These are phyloP conservation scores for Cryptosporidium felis DNA, from an alignment of 169 alveolate genomes.

Conservation along the genomic window DNA sequence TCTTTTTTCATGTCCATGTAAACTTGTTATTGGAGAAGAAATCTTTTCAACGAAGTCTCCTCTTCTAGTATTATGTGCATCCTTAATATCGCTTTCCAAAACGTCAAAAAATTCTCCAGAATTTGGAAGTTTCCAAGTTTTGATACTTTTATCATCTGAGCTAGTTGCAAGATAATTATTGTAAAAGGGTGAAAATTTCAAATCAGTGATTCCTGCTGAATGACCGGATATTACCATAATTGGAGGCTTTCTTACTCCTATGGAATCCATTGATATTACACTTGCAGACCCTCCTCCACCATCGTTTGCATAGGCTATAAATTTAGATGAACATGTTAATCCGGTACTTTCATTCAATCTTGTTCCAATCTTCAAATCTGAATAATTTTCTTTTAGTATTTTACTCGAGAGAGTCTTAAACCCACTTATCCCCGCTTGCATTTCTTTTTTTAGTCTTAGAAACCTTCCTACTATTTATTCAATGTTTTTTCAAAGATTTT, in stretches of 20 bases:
- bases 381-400: slow-evolving; percentile 15
- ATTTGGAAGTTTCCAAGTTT: slow-evolving; percentile 45
- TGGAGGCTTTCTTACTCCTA: slow-evolving; percentile 64
- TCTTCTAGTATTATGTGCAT: slow-evolving; percentile 52
- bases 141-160: slow-evolving; percentile 53
- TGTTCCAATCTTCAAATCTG: slow-evolving; percentile 58
- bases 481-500: no score
- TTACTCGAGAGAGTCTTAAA: slow-evolving; percentile 24
- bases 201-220: slow-evolving; percentile 62
- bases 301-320: slow-evolving; percentile 68
- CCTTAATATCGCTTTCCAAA: slow-evolving; percentile 20
- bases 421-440: slow-evolving; percentile 2
- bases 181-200: slow-evolving; percentile 53
- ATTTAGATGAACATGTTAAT: slow-evolving; percentile 46
- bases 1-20: slow-evolving; percentile 66
- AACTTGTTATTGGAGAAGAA: slow-evolving; percentile 13
- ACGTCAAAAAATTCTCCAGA: slow-evolving; percentile 48
- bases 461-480: no score
- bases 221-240: slow-evolving; percentile 60
- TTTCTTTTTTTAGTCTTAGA: no score
- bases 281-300: slow-evolving; percentile 71
- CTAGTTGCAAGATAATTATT: slow-evolving; percentile 52
- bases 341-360: slow-evolving; percentile 55
- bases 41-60: slow-evolving; percentile 32
- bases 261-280: slow-evolving; percentile 44